Percentiles rank a stretch among this genome's conserved stretches.
Conservation (phyloP, 192 early-diverging fungal genomes). For the Entrophospora sp. region DNA sequence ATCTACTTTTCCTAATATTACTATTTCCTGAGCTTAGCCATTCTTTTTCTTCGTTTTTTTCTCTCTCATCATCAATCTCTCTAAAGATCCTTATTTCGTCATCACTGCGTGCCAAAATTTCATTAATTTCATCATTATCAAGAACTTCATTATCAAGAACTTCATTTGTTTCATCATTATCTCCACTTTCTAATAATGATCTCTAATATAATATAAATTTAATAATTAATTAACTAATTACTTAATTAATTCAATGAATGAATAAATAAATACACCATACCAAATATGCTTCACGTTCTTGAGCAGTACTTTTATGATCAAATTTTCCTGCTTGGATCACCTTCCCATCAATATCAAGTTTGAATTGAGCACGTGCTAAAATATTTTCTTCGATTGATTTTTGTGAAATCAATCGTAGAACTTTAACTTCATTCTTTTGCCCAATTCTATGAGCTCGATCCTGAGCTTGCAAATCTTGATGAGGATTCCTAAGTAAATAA, state of each 20-base stretch:
- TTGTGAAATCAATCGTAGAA: conserved; percentile 85
- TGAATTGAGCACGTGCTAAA: conserved; percentile 86
- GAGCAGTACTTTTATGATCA: conserved; percentile 88
- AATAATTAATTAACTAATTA: neutral
- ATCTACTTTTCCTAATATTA: conserved; percentile 57
- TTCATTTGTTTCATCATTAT: conserved; percentile 66
- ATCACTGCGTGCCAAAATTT: conserved; percentile 81
- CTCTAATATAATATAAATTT: too few relatives aligned
- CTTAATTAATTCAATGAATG: neutral
- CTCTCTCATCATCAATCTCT: conserved; percentile 70
- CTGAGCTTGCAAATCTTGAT: conserved; percentile 97
- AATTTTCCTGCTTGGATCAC: conserved; percentile 99
- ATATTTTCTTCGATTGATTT: conserved; percentile 93
- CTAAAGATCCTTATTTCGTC: conserved; percentile 69
- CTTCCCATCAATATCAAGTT: conserved; percentile 94
- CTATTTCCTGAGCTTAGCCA: conserved; percentile 50
- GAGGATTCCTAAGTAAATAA: conserved; percentile 79
- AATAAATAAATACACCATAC: conserved; percentile 9
- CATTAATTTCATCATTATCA: conserved; percentile 87
- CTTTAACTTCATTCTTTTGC: conserved; percentile 95
- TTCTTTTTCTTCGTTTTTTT: conserved; percentile 29
- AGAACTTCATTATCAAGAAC: conserved; percentile 61
- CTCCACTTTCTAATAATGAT: conserved; percentile 72
- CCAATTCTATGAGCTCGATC: conserved; percentile 99
- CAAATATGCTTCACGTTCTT: conserved; percentile 87